phyloP scores from a whole-genome alignment of 2,329 filamentous ascomycete species.

The Gnomoniopsis smithogilvyi region DNA sequence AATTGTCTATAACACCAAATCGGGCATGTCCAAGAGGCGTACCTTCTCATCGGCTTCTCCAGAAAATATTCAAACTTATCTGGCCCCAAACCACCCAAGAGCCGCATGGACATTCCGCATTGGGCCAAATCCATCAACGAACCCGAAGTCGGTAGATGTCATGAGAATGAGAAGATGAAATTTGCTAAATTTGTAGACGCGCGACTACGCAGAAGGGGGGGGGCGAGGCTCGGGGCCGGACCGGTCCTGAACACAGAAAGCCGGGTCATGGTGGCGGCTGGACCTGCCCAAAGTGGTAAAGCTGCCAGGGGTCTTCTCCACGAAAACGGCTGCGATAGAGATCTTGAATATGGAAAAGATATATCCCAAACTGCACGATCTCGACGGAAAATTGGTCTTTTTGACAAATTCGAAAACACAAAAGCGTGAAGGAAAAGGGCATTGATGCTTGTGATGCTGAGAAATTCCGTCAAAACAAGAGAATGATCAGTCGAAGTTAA shows the following conservation, averaged over 20 bases:
- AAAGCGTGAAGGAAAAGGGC: not conserved
- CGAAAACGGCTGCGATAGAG: not conserved
- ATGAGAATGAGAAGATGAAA: not conserved
- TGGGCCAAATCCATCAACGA: not conserved
- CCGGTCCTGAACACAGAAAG: not conserved
- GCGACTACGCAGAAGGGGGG: not conserved
- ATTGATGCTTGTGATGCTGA: not conserved
- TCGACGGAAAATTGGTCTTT: not conserved
- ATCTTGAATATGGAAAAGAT: not conserved
- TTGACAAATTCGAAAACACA: not conserved
- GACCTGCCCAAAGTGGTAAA: conserved; percentile 15
- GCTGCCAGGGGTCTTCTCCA: not conserved
- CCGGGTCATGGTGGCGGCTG: conserved; percentile 11
- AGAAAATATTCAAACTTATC: not conserved
- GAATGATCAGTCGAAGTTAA: too few species aligned
- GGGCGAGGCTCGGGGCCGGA: not conserved
- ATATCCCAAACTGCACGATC: too few species aligned
- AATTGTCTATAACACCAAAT: not conserved
- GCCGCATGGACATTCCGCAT: conserved; percentile 18
- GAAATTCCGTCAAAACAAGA: not conserved
- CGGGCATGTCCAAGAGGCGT: conserved; percentile 7
- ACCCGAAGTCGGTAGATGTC: conserved; percentile 9
- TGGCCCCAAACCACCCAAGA: not conserved
- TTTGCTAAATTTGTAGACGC: conserved; percentile 2
- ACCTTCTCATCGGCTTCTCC: not conserved